Evolutionary conservation across 1,139 yeast species (phyloP).

Genomic region (Debaryomyces psychrophilus): DNA sequence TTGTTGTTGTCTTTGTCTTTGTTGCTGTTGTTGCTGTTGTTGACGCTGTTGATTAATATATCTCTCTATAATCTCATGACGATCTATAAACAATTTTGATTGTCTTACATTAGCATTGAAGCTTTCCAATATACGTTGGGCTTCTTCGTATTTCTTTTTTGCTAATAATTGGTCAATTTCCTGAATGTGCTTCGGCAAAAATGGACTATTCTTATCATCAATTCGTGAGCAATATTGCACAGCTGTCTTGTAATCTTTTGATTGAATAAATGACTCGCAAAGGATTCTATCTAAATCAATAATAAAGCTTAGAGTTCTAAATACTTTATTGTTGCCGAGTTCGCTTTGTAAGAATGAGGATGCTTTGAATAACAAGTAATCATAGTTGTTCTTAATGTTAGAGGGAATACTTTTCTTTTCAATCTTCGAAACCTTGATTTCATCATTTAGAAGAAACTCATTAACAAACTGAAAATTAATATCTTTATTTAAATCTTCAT

Average conservation of each 20-base stretch:
- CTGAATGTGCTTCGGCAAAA: conserved; percentile 50
- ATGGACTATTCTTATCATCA: conserved; percentile 31
- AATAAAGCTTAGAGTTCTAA: conserved; percentile 23
- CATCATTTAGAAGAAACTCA: conserved; percentile 29
- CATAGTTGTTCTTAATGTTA: conserved; percentile 34
- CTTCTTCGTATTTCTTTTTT: conserved; percentile 47
- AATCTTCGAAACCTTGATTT: conserved; percentile 33
- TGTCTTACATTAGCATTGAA: conserved; percentile 39
- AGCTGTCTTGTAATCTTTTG: conserved; percentile 32
- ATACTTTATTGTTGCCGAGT: conserved; percentile 15
- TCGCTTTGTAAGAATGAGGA: conserved; percentile 24
- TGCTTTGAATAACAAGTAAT: conserved; percentile 32
- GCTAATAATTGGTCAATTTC: conserved; percentile 47
- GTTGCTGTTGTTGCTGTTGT: conserved; percentile 44
- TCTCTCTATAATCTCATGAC: conserved; percentile 31
- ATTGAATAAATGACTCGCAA: conserved; percentile 51
- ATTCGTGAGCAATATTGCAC: conserved; percentile 38
- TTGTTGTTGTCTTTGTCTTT: conserved; percentile 52
- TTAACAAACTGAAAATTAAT: conserved; percentile 32
- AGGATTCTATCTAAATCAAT: conserved; percentile 42
- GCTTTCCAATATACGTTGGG: conserved; percentile 33
- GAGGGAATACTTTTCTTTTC: conserved; percentile 33
- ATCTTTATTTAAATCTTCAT: conserved; percentile 21
- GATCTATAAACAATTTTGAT: conserved; percentile 41
- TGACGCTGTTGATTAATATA: conserved; percentile 29